phyloP scores from a whole-genome alignment of 495 filamentous ascomycete genomes.

The Neurospora sublineolata region DNA sequence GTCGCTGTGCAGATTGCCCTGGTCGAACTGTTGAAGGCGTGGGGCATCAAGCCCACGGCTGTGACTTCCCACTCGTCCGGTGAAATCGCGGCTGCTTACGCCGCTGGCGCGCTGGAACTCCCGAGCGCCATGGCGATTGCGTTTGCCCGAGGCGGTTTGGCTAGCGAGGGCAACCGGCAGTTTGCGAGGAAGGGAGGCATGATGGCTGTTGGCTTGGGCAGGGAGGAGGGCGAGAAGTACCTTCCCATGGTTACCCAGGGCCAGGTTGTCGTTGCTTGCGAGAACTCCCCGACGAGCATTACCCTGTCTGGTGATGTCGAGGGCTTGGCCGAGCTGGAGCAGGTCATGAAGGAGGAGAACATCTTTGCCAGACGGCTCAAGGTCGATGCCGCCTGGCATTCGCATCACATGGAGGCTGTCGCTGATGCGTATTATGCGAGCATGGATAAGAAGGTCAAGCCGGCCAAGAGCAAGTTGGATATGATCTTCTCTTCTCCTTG shows the following conservation, averaged over 20 bases:
- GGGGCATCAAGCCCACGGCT: conserved; percentile 37
- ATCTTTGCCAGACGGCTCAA: conserved; percentile 26
- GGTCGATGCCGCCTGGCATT: conserved; percentile 34
- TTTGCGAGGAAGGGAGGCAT: conserved; percentile 26
- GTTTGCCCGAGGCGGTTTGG: conserved; percentile 21
- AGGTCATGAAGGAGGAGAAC: conserved; percentile 14
- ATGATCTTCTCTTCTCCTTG: conserved; percentile 16
- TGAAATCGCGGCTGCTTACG: conserved; percentile 48
- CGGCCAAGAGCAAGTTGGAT: conserved; percentile 8
- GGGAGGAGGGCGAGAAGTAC: conserved; percentile 13
- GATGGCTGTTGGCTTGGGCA: conserved; percentile 30
- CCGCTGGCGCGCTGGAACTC: conserved; percentile 30
- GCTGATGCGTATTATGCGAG: conserved; percentile 23
- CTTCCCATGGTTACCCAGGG: conserved; percentile 14
- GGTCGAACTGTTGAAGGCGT: conserved; percentile 39
- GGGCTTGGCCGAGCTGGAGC: conserved; percentile 25
- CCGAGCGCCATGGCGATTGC: conserved; percentile 37
- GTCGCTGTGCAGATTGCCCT: conserved; percentile 42
- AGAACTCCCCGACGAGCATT: conserved; percentile 36
- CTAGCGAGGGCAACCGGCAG: conserved; percentile 14
- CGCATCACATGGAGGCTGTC: conserved; percentile 31
- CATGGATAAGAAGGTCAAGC: conserved; percentile 14
- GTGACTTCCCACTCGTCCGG: conserved; percentile 53
- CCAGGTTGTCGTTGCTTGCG: conserved; percentile 31
- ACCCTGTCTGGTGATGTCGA: conserved; percentile 33